Evolutionary conservation across 129 eudicot genomes (phyloP), one percentile per base, ranked within the genome.

Genomic region (Cynara cardunculus): DNA sequence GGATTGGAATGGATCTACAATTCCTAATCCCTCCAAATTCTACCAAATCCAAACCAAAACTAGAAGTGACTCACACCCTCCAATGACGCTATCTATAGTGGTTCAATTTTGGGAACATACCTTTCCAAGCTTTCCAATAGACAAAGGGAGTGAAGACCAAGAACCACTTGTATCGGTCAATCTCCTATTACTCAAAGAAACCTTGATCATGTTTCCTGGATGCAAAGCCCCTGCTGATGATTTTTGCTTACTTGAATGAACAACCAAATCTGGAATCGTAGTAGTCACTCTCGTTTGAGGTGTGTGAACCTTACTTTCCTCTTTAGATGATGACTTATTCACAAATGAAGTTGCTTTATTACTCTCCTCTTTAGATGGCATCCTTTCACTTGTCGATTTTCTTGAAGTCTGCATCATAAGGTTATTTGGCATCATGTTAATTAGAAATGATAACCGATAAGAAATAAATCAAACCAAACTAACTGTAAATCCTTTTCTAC

Each of bases 81-180:
- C 39, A 34, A 34, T 34, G 39, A 34, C 7, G 9, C 9, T 34
- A 34, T 34, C 1, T 0, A 22, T 4, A 21, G 1, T 2, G 12
- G 35, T 16, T 59, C 3, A 78, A 25, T 77, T 5, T 34, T 34
- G 16, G 71, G 19, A 73, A 35, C 32, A 25, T 83, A 93, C 96
- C 96, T 93, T 93, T 77, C 98, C 98, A 27, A 93, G 88, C 84
- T 83, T 87, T 25, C 88, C 77, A 49, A 93, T 81, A 85, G 94
- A 78, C 59, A 86, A 84, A n/a, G 98, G 98, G 69, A 93, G 97
- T 69, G 91, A 83, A 22, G 86, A 37, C 94, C 97, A 93, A 25
- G 88, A 85, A 78, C 75, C 83, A 80, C 75, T 86, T 78, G 82
- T 88, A 80, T 89, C 94, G 13, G 88, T 85, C 65, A 86, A 69